Percentiles rank a stretch among this genome's conserved stretches.
Conservation (phyloP, 352 stramenopile genomes). For the Peronospora belbahrii region DNA sequence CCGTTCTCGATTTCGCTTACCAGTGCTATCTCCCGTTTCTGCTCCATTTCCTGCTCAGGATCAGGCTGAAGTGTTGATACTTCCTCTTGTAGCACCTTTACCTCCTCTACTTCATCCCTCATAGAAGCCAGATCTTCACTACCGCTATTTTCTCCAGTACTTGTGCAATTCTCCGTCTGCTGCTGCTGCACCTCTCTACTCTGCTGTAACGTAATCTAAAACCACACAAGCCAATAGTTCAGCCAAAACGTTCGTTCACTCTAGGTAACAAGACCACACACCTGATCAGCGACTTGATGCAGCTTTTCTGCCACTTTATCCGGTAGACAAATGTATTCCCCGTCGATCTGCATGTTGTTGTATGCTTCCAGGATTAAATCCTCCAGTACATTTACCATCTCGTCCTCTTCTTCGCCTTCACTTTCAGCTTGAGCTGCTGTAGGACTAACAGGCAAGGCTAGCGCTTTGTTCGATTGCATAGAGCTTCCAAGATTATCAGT, state of each 20-base stretch:
- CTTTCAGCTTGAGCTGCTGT: conserved; percentile 6
- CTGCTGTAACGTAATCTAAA: conserved; percentile 20
- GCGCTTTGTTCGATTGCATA: conserved; percentile 1
- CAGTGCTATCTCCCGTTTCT: conserved; percentile 14
- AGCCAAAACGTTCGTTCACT: background rate
- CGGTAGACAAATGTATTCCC: conserved; percentile 70
- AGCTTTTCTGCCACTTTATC: conserved; percentile 59
- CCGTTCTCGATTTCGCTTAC: conserved; percentile 2
- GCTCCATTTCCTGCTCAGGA: conserved; percentile 24
- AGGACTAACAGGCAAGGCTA: background rate
- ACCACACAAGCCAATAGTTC: conserved; percentile 4
- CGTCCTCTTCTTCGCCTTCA: conserved; percentile 14
- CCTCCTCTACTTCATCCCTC: conserved; percentile 3
- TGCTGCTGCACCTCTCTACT: conserved; percentile 14
- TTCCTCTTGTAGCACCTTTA: conserved; percentile 6
- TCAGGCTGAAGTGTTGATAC: conserved; percentile 16
- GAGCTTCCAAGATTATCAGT: background rate
- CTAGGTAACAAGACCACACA: conserved; percentile 17
- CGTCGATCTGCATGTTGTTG: conserved; percentile 79
- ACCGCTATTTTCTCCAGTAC: conserved; percentile 14
- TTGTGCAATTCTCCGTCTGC: conserved; percentile 13
- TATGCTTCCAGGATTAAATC: conserved; percentile 75
- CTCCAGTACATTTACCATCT: conserved; percentile 43
- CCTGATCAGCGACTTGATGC: conserved; percentile 45
- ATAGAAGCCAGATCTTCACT: conserved; percentile 7